Conservation (phyloP, 306 rosid genomes). For the Quercus dentata region DNA sequence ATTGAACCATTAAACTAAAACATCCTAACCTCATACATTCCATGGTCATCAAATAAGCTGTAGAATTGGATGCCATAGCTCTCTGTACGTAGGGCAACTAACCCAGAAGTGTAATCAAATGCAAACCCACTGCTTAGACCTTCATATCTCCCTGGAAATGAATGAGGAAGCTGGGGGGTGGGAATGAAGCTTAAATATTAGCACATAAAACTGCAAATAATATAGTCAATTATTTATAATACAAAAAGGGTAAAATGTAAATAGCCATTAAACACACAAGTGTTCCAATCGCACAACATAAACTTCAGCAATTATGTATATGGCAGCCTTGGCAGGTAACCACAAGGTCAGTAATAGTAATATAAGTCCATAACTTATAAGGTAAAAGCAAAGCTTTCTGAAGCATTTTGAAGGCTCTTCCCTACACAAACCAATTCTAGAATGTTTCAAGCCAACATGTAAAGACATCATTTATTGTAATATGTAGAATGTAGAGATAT, state of each 20-base stretch:
- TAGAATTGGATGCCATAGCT: constrained; percentile 82
- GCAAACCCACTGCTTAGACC: constrained; percentile 48
- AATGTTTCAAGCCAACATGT: not conserved
- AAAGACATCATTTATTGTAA: too few species aligned
- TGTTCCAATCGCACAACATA: not conserved
- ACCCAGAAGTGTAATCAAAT: constrained; percentile 68
- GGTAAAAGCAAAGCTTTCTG: not conserved
- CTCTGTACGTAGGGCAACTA: constrained; percentile 74
- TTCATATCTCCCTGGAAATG: constrained; percentile 49
- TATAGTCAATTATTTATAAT: not conserved
- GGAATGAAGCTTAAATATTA: constrained; percentile 10
- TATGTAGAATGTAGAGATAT: not conserved
- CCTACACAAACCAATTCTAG: not conserved
- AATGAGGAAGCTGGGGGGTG: constrained; percentile 58
- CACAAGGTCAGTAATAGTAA: not conserved
- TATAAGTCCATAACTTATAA: not conserved
- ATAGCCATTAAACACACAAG: not conserved
- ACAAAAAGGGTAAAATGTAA: not conserved
- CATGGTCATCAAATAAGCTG: constrained; percentile 80
- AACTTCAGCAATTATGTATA: not conserved
- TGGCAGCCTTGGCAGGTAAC: not conserved
- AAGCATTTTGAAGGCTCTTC: not conserved
- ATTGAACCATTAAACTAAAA: constrained; percentile 7
- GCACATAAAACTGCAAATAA: constrained; percentile 7
- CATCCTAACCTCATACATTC: constrained; percentile 67